A percentile compares a stretch with the other conserved stretches of the same genome.
Evolutionary conservation across 352 stramenopile genomes (phyloP).

Genomic region (Pythium coloratum): DNA sequence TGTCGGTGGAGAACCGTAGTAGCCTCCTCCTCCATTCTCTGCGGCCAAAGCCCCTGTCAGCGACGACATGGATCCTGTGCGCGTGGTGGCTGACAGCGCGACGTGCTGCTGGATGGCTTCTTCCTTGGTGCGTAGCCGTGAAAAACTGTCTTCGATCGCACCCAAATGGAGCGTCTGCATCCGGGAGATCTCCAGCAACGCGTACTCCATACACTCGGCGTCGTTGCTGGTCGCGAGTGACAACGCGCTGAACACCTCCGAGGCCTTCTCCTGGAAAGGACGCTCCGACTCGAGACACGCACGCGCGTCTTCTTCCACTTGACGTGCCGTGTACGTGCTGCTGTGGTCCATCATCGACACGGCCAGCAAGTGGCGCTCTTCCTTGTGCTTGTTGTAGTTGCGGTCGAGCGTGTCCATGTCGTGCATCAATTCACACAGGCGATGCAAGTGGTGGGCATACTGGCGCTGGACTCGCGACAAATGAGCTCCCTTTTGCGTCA

Average conservation of each 20-base stretch:
- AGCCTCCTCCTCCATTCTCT: neutral
- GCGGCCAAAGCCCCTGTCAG: neutral
- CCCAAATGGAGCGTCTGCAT: constrained; percentile 81
- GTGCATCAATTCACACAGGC: constrained; percentile 69
- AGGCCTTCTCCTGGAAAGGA: constrained; percentile 65
- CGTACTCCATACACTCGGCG: constrained; percentile 82
- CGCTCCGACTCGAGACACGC: constrained; percentile 54
- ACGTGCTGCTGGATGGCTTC: constrained; percentile 40
- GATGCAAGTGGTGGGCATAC: constrained; percentile 66
- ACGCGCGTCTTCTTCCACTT: constrained; percentile 55
- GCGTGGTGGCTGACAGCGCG: neutral
- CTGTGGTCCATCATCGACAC: constrained; percentile 33
- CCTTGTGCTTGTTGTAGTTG: constrained; percentile 38
- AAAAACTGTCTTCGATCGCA: constrained; percentile 74
- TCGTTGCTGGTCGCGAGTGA: constrained; percentile 70
- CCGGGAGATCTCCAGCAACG: constrained; percentile 69
- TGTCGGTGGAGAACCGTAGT: constrained; percentile 16
- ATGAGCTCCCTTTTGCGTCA: constrained; percentile 63
- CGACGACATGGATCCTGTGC: neutral
- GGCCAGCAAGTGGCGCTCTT: constrained; percentile 32
- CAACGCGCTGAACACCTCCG: constrained; percentile 72
- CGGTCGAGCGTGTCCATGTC: constrained; percentile 74
- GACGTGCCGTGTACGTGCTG: constrained; percentile 28
- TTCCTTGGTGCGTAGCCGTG: constrained; percentile 52
- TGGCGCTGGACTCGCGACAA: constrained; percentile 58